Conservation (phyloP, 169 alveolate genomes). For the Plasmodium reichenowi region DNA sequence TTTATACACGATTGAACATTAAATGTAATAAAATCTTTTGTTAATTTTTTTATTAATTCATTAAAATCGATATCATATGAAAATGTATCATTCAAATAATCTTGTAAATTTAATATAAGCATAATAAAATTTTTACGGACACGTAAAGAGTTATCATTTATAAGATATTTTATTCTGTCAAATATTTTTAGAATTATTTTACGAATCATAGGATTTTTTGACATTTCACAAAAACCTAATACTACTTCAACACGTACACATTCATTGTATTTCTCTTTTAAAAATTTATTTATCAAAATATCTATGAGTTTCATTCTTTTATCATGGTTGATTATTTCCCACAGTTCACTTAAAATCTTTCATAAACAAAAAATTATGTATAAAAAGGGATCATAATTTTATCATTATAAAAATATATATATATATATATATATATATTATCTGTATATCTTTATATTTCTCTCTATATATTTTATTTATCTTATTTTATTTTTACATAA, state of each 20-base stretch:
- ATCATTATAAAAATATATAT: not conserved
- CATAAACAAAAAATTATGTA: not conserved
- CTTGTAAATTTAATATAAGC: conserved; percentile 28
- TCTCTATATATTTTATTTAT: not conserved
- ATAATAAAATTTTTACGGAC: conserved; percentile 33
- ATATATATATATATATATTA: not conserved
- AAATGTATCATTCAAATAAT: conserved; percentile 19
- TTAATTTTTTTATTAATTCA: conserved; percentile 48
- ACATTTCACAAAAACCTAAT: conserved; percentile 59
- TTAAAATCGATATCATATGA: conserved; percentile 20
- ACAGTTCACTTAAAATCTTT: conserved; percentile 45
- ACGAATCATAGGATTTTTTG: conserved; percentile 32
- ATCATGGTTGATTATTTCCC: conserved; percentile 67
- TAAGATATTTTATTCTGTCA: conserved; percentile 37
- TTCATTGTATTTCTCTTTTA: conserved; percentile 42
- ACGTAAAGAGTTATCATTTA: conserved; percentile 33
- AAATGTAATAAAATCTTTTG: conserved; percentile 60
- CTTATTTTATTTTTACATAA: conserved; percentile 32
- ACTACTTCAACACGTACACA: conserved; percentile 54
- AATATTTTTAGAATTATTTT: conserved; percentile 41
- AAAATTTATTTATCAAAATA: conserved; percentile 17
- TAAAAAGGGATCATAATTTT: no score
- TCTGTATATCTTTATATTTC: not conserved
- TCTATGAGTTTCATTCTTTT: conserved; percentile 38
- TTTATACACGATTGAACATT: conserved; percentile 33